Evolutionary conservation across 139 green algal species (phyloP), one percentile per base, ranked within the genome.

Genomic region (Penium margaritaceum): DNA sequence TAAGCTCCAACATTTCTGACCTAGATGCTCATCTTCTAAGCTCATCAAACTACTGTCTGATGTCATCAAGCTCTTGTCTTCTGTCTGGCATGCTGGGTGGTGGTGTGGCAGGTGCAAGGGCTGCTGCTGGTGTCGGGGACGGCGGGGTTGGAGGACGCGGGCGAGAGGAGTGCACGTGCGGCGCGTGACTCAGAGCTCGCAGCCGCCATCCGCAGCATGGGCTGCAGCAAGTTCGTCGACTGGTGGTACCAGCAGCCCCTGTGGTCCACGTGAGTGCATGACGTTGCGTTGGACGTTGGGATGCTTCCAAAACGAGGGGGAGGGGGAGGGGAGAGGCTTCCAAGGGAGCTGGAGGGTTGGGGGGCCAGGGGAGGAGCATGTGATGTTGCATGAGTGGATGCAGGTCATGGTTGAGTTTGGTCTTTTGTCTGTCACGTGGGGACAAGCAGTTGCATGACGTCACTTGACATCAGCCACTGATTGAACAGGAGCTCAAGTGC

Each of bases 211-310:
- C 15, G 34, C 35, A 6, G 41, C n/a, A 27, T 35, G 66, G 66
- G 41, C 53, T 74, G 19, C 43, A 74, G 53, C 21, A 67, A n/a
- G 21, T 74, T 67, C 21, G 66, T 74, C 19, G 21, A 74, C 30
- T 65, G n/a, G 32, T 74, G 66, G 66, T 74, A 74, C 35, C 47
- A 35, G 24, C 47, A 63, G 33, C 66, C 66, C 9, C 53, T 74
- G n/a, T 74, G 66, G 66, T 9, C 21, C 33, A 74, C 43, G 66
- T 74, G 7, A 5, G 51, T n/a, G n/a, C n/a, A n/a, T n/a, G n/a
- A n/a, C n/a, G n/a, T n/a, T n/a, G n/a, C n/a, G n/a, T n/a, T n/a
- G n/a, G n/a, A n/a, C n/a, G n/a, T n/a, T n/a, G n/a, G n/a, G n/a
- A n/a, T n/a, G n/a, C n/a, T n/a, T n/a, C n/a, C n/a, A n/a, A n/a